A percentile compares a stretch with the other conserved stretches of the same genome.
Conservation (phyloP, 2,329 filamentous ascomycete genomes). For the Mycosphaerella sp. region DNA sequence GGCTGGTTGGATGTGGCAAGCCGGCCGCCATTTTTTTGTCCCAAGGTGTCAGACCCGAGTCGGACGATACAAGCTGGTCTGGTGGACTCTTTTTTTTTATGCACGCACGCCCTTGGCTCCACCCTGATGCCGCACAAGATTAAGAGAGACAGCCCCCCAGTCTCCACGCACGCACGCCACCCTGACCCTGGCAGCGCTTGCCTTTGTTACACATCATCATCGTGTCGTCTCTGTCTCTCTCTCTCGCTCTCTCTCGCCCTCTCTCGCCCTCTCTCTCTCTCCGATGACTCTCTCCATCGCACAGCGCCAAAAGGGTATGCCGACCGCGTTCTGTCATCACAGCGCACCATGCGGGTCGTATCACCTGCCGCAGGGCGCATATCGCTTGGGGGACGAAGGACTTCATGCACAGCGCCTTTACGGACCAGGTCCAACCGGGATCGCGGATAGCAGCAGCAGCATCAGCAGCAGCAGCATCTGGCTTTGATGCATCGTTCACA, state of each 20-base stretch:
- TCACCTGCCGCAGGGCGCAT: slow-evolving; percentile 5
- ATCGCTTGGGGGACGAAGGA: slow-evolving; percentile 6
- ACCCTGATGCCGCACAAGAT: background rate
- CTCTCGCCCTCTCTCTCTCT: too few species aligned
- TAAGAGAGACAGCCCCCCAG: background rate
- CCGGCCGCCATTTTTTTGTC: too few species aligned
- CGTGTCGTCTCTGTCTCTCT: too few species aligned
- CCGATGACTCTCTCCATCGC: background rate
- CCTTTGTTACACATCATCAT: too few species aligned
- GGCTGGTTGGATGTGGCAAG: too few species aligned
- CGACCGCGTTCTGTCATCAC: background rate
- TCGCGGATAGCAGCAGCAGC: slow-evolving; percentile 8
- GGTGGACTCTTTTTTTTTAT: too few species aligned
- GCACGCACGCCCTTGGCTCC: background rate
- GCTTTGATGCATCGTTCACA: background rate
- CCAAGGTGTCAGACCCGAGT: too few species aligned
- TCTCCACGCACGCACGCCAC: background rate
- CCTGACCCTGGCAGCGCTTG: background rate
- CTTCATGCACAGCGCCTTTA: slow-evolving; percentile 10
- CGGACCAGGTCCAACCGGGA: slow-evolving; percentile 6
- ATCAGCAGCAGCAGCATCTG: background rate
- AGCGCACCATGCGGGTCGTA: background rate
- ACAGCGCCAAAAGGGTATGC: slow-evolving; percentile 1
- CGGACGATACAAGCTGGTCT: background rate
- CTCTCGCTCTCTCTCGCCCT: too few species aligned